A percentile compares a stretch with the other conserved stretches of the same genome.
Conservation (phyloP, 2,329 filamentous ascomycete species). For the Macrophomina phaseolina region DNA sequence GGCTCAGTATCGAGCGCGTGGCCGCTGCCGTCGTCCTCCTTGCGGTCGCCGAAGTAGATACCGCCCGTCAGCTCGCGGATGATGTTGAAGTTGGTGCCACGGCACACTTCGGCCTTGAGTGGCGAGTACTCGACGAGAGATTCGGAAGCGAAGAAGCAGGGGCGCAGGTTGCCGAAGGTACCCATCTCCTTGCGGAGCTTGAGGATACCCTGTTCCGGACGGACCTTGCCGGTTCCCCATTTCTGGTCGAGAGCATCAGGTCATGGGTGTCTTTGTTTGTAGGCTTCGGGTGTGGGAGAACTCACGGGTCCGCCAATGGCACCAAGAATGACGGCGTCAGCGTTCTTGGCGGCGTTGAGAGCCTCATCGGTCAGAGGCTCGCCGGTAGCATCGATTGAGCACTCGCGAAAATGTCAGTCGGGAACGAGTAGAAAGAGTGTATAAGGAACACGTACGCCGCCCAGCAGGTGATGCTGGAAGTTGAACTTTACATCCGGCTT, state of each 20-base stretch:
- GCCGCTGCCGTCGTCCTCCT: conserved; percentile 77
- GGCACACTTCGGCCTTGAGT: conserved; percentile 83
- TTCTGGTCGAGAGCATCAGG: conserved; percentile 54
- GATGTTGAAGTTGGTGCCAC: conserved; percentile 88
- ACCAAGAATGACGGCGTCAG: conserved; percentile 88
- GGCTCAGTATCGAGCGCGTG: conserved; percentile 83
- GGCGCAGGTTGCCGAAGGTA: conserved; percentile 93
- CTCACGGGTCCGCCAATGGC: conserved; percentile 88
- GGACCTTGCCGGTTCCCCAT: conserved; percentile 89
- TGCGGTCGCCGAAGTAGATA: conserved; percentile 93
- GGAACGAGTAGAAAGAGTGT: background rate
- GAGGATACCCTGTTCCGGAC: conserved; percentile 91
- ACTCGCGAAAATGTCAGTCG: conserved; percentile 47
- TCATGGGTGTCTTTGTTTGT: conserved; percentile 29
- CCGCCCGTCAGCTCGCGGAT: conserved; percentile 91
- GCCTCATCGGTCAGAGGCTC: conserved; percentile 81
- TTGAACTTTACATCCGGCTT: conserved; percentile 80
- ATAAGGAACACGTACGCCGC: conserved; percentile 71
- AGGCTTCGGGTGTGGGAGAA: conserved; percentile 22
- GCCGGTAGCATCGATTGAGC: conserved; percentile 84
- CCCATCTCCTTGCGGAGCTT: conserved; percentile 90
- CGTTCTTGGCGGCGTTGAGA: conserved; percentile 79
- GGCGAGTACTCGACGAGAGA: conserved; percentile 83
- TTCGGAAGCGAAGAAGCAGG: conserved; percentile 93
- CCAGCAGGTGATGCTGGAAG: conserved; percentile 86